Percentiles rank a stretch among this genome's conserved stretches.
phyloP scores from a whole-genome alignment of 208 protist species.

The Leishmania tropica region DNA sequence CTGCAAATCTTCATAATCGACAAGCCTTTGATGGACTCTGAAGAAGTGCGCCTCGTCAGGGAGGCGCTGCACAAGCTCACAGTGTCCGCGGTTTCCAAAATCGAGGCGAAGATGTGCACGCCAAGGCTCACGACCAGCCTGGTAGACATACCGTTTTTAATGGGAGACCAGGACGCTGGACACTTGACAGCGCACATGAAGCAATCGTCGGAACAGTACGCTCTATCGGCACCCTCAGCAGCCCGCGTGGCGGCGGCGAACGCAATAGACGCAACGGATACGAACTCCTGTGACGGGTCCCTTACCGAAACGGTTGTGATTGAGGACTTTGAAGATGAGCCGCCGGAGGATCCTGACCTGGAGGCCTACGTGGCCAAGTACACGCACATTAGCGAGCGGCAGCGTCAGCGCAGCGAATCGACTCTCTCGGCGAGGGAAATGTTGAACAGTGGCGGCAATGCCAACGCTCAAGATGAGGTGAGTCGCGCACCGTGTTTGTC shows the following conservation, averaged over 20 bases:
- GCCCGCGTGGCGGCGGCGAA: too few species aligned
- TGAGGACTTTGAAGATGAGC: constrained; percentile 28
- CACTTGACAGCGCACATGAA: not conserved
- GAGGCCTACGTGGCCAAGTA: constrained; percentile 24
- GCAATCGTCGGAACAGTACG: not conserved
- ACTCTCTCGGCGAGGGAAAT: not conserved
- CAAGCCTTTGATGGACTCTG: constrained; percentile 44
- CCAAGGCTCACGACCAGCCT: not conserved
- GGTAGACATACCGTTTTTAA: not conserved
- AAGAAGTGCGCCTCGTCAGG: constrained; percentile 19
- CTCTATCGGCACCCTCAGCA: not conserved
- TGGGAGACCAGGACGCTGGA: not conserved
- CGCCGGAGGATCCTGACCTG: constrained; percentile 20
- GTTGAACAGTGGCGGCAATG: not conserved
- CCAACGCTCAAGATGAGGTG: not conserved
- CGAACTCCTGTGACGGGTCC: constrained; percentile 13
- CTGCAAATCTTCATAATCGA: constrained; percentile 71
- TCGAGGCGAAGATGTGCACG: not conserved
- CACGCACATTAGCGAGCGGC: constrained; percentile 30
- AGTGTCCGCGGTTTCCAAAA: not conserved
- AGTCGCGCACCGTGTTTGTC: not conserved
- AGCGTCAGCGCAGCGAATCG: constrained; percentile 17
- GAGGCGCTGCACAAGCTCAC: constrained; percentile 23
- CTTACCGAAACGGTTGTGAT: constrained; percentile 27
- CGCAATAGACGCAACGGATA: not conserved